phyloP scores from a whole-genome alignment of 257 asterid species.

The Penstemon davidsonii region DNA sequence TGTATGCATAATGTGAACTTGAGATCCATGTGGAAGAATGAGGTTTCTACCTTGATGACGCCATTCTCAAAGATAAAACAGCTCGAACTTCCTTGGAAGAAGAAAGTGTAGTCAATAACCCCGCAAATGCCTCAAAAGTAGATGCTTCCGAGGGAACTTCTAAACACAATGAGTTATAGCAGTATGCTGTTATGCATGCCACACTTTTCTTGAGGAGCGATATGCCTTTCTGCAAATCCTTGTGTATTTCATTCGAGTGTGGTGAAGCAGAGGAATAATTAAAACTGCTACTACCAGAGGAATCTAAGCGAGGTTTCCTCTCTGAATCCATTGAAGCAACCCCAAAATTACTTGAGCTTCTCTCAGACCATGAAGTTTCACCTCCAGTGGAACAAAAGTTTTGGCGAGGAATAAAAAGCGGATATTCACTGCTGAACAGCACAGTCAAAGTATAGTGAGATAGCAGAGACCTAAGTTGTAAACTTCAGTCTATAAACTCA shows the following conservation, averaged over 20 bases:
- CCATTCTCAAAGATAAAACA: constrained; percentile 68
- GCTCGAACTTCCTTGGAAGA: constrained; percentile 93
- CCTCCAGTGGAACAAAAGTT: constrained; percentile 76
- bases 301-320: constrained; percentile 74
- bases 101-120: constrained; percentile 76
- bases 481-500: constrained; percentile 9
- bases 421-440: constrained; percentile 68
- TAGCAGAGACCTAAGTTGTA: constrained; percentile 9
- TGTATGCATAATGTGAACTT: constrained; percentile 10
- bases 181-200: constrained; percentile 87
- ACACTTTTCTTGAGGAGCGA: constrained; percentile 98
- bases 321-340: constrained; percentile 93
- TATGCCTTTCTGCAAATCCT: constrained; percentile 98
- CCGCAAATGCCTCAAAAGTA: constrained; percentile 91
- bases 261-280: constrained; percentile 77
- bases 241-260: constrained; percentile 81
- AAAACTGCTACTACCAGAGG: constrained; percentile 72
- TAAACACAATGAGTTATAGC: constrained; percentile 66
- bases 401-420: constrained; percentile 94
- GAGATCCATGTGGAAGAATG: constrained; percentile 5
- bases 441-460: constrained; percentile 26
- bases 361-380: constrained; percentile 95
- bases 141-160: constrained; percentile 87
- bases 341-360: constrained; percentile 90
- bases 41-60: constrained; percentile 62